Percentiles rank a stretch among this genome's conserved stretches.
Evolutionary conservation across 176 grass and related monocot genomes (phyloP).

Genomic region (Canna indica): DNA sequence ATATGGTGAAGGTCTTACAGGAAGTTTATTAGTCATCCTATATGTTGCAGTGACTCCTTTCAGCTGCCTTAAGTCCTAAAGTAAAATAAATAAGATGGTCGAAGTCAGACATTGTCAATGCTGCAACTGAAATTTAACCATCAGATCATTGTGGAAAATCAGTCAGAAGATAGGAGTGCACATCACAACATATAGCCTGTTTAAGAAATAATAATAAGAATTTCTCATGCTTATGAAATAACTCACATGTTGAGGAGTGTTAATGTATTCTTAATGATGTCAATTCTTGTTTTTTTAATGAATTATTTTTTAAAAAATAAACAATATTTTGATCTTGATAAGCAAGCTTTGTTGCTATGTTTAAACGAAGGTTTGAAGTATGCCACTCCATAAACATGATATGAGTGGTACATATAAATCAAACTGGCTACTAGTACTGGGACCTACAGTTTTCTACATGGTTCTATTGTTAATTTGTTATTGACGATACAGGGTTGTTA

Average conservation of each 20-base stretch:
- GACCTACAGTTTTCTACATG: not conserved
- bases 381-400: too few relatives aligned
- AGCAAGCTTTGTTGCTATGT: too few relatives aligned
- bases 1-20: slow-evolving; percentile 88
- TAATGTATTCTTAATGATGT: not conserved
- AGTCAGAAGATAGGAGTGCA: not conserved
- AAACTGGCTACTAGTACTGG: not conserved
- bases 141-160: not conserved
- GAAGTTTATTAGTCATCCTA: slow-evolving; percentile 96
- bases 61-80: slow-evolving; percentile 82
- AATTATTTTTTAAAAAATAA: too few relatives aligned
- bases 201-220: not conserved
- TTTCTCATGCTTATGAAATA: not conserved
- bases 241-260: not conserved
- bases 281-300: not conserved
- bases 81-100: not conserved
- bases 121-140: not conserved
- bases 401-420: too few relatives aligned
- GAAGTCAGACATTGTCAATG: not conserved
- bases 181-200: not conserved
- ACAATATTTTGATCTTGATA: too few relatives aligned
- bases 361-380: too few relatives aligned
- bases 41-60: slow-evolving; percentile 95
- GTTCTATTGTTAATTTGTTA: too few relatives aligned
- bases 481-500: too few relatives aligned